phyloP scores from a whole-genome alignment of 805 yeast species.

The Metschnikowia orientalis region DNA sequence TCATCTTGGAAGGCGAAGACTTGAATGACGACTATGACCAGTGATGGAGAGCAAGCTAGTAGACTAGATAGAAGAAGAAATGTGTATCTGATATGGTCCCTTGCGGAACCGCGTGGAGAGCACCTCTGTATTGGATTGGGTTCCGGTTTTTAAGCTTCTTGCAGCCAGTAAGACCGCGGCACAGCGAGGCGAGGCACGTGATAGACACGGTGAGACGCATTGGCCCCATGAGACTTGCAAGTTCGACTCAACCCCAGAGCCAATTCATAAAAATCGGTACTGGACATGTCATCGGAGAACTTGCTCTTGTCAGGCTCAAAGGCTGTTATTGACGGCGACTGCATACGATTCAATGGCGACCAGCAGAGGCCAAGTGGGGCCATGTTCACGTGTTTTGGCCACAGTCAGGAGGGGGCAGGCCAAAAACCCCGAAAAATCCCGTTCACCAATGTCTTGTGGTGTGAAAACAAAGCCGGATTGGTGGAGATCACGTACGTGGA shows the following conservation, averaged over 20 bases:
- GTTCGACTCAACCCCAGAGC: not conserved
- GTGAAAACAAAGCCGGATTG: constrained; percentile 6
- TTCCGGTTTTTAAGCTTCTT: no score
- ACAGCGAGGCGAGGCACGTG: not conserved
- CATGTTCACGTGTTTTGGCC: not conserved
- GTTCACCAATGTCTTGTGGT: constrained; percentile 12
- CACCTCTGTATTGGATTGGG: no score
- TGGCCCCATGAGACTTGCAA: no score
- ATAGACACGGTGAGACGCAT: constrained; percentile 1
- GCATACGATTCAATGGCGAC: constrained; percentile 1
- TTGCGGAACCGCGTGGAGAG: no score
- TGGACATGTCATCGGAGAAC: constrained; percentile 2
- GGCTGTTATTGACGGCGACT: constrained; percentile 2
- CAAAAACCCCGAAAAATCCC: constrained; percentile 7
- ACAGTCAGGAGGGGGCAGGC: not conserved
- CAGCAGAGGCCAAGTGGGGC: not conserved
- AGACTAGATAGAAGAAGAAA: constrained; percentile 3
- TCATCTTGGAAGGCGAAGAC: constrained; percentile 55
- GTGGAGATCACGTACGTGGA: constrained; percentile 12
- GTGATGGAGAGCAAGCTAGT: constrained; percentile 8
- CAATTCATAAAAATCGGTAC: not conserved
- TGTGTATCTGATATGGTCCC: no score
- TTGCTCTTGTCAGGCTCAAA: constrained; percentile 1
- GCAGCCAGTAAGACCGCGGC: no score
- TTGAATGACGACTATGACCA: constrained; percentile 34